These are phyloP conservation scores for Starmerella riodocensis DNA, from an alignment of 805 yeast genomes.

Conservation along the genomic window DNA sequence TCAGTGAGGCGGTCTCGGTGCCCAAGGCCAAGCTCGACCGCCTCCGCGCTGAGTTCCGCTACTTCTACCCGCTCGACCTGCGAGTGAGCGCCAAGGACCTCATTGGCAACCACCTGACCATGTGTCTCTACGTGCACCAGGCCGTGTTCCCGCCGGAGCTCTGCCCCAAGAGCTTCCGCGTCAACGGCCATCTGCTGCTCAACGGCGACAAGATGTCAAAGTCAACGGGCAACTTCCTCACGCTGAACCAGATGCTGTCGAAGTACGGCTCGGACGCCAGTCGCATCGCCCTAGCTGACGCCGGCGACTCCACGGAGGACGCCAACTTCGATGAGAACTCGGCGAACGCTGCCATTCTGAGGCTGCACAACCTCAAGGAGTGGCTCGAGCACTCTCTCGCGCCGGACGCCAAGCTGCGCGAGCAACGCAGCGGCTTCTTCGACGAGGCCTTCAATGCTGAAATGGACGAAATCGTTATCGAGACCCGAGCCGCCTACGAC, in stretches of 20 bases:
- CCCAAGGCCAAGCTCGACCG: constrained; percentile 52
- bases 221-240: constrained; percentile 93
- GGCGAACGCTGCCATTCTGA: constrained; percentile 93
- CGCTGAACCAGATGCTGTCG: constrained; percentile 66
- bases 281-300: constrained; percentile 95
- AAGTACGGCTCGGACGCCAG: constrained; percentile 97
- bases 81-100: constrained; percentile 93
- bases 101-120: constrained; percentile 92
- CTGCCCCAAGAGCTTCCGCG: constrained; percentile 93
- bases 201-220: constrained; percentile 97
- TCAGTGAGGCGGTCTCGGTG: constrained; percentile 39
- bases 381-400: constrained; percentile 76
- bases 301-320: constrained; percentile 94
- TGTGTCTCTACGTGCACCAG: constrained; percentile 83
- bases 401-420: constrained; percentile 39
- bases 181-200: constrained; percentile 87
- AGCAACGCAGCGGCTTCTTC: constrained; percentile 42
- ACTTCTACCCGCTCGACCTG: constrained; percentile 87
- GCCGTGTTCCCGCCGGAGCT: constrained; percentile 79
- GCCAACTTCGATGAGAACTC: constrained; percentile 94
- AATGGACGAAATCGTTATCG: constrained; percentile 68
- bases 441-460: constrained; percentile 89
- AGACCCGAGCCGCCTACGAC: constrained; percentile 56
- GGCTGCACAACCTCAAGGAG: constrained; percentile 82
- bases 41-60: constrained; percentile 88